A percentile compares a stretch with the other conserved stretches of the same genome.
phyloP scores from a whole-genome alignment of 2,329 filamentous ascomycete genomes.

The Colletotrichum sp. region DNA sequence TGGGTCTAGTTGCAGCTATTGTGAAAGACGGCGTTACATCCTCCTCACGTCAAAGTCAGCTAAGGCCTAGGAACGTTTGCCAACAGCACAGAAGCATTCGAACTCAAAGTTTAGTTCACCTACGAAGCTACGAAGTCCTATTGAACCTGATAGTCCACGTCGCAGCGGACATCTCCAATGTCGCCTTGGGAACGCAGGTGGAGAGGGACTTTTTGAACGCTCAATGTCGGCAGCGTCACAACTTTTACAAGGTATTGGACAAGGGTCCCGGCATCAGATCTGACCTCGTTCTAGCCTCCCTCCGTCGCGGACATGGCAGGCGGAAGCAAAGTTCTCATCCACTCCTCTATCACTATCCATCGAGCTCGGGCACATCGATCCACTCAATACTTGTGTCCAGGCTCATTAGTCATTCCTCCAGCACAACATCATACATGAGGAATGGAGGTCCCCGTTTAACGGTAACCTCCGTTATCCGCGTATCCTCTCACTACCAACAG shows the following conservation, averaged over 20 bases:
- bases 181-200: background rate
- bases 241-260: background rate
- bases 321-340: background rate
- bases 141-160: background rate
- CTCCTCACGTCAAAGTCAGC: background rate
- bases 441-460: background rate
- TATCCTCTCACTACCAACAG: background rate
- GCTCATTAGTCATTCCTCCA: slow-evolving; percentile 5
- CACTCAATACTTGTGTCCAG: background rate
- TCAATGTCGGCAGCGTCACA: background rate
- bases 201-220: background rate
- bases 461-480: background rate
- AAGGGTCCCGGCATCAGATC: background rate
- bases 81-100: background rate
- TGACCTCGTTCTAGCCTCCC: background rate
- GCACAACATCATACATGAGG: background rate
- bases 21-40: background rate
- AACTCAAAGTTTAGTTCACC: background rate
- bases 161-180: background rate
- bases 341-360: background rate
- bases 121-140: background rate
- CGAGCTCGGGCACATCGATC: background rate
- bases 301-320: background rate
- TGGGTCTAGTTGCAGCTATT: background rate
- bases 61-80: background rate